Evolutionary conservation across 129 eudicot species (phyloP).

Genomic region (Chrysanthemum lavandulifolium): DNA sequence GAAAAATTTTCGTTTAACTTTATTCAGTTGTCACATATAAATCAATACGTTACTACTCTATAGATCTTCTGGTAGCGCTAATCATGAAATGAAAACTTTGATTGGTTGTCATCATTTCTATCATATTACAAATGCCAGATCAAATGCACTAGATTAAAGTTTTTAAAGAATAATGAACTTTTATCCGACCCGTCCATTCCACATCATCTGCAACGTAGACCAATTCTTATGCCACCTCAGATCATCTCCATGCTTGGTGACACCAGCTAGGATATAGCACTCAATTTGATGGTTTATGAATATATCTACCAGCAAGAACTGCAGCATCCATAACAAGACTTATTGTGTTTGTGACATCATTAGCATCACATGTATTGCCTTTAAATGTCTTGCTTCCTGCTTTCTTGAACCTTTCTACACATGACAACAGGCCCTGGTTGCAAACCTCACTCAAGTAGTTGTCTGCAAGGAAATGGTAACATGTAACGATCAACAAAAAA

Average conservation of each 20-base stretch:
- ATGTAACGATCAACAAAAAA: background rate
- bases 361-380: conserved; percentile 66
- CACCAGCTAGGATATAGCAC: background rate
- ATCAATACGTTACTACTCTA: too few relatives aligned
- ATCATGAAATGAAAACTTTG: background rate
- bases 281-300: conserved; percentile 49
- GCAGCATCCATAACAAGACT: conserved; percentile 72
- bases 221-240: background rate
- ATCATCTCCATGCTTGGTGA: background rate
- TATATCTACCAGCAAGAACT: conserved; percentile 57
- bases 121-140: background rate
- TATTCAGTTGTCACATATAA: too few relatives aligned
- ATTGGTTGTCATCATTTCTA: background rate
- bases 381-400: conserved; percentile 52
- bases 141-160: background rate
- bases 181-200: background rate
- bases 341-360: conserved; percentile 62
- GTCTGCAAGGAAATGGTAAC: conserved; percentile 35
- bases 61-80: background rate
- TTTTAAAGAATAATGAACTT: background rate
- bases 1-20: too few relatives aligned
- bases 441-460: conserved; percentile 65
- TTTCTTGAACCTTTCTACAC: conserved; percentile 52
- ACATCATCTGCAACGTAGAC: background rate
- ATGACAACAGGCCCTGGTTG: conserved; percentile 53